Base-by-base conservation (phyloP, 2,329 filamentous ascomycete species). In the Nothophaeocryptopus gaeumannii region DNA sequence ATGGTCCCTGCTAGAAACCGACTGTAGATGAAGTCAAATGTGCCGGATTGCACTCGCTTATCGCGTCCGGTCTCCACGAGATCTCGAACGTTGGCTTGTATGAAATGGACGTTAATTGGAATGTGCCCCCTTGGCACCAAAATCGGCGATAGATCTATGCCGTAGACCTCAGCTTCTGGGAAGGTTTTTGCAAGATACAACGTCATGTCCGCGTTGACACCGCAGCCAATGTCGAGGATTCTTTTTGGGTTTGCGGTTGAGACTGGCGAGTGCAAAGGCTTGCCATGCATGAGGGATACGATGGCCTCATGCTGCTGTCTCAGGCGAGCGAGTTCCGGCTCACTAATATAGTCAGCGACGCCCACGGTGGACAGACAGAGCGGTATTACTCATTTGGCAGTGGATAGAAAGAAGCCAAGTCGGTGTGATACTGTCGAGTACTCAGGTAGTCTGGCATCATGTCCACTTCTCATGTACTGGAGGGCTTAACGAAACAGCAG, bases 331-430 rank as follows among this genome's bases (percentile, higher is more conserved):
- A 29, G 37, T 38, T 54, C 51, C 13, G 16, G 13, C 10, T 41
- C 38, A 26, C 51, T 54, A 35, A 16, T 15, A 5, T 2, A 16
- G 9, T 12, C 16, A 30, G 39, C 29, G 39, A 37, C 15, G 5
- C 10, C 16, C 13, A 26, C 11, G 35, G 11, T 26, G 20, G 20
- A 26, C 7, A 26, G 20, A 26, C 20, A 26, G 20, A 26, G 7
- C n/a, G n/a, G 20, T 26, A 26, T 12, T 35, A 47, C 59, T 74
- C 2, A 69, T 71, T 12, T 77, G 75, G 74, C 61, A 75, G 9
- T 3, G 37, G 16, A 30, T 48, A 48, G 38, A n/a, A 29, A 16
- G 36, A 38, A 16, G 36, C 36, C 9, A 20, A 14, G 36, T 38
- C 36, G 15, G 14, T 10, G 13, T 76, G 74, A 73, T 78, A 71